Evolutionary conservation across 2,329 filamentous ascomycete genomes (phyloP).

Genomic region (Fusarium graminum): DNA sequence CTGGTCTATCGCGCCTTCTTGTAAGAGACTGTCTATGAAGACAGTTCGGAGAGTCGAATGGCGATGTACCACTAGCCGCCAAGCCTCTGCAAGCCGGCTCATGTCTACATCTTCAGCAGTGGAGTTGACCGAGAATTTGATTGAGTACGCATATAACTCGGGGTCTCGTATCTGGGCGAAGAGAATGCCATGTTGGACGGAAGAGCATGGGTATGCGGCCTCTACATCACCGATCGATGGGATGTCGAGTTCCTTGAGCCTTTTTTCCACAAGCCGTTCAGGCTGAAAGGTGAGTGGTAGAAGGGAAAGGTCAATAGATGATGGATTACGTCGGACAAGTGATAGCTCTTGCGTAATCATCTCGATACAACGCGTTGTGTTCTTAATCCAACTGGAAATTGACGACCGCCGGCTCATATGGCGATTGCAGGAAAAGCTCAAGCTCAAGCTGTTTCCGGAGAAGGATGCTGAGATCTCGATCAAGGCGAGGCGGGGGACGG

Average conservation of each 20-base stretch:
- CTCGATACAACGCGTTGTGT: not conserved
- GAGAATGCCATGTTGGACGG: slow-evolving; percentile 43
- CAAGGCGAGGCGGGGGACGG: slow-evolving; percentile 34
- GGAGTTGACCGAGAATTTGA: slow-evolving; percentile 24
- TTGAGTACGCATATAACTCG: slow-evolving; percentile 40
- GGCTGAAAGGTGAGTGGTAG: slow-evolving; percentile 21
- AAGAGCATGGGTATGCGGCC: slow-evolving; percentile 39
- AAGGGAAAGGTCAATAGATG: slow-evolving; percentile 10
- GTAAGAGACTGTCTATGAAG: slow-evolving; percentile 30
- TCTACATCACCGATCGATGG: slow-evolving; percentile 12
- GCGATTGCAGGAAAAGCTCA: slow-evolving; percentile 28
- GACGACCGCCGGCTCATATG: slow-evolving; percentile 13
- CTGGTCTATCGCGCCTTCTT: slow-evolving; percentile 34
- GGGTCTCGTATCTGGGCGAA: slow-evolving; percentile 39
- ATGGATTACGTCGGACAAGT: not conserved
- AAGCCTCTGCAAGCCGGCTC: slow-evolving; percentile 29
- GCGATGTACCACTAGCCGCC: slow-evolving; percentile 35
- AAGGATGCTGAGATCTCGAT: slow-evolving; percentile 37
- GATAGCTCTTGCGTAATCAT: not conserved
- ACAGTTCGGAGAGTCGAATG: slow-evolving; percentile 46
- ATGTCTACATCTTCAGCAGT: not conserved
- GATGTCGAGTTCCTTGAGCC: not conserved
- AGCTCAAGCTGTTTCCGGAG: not conserved
- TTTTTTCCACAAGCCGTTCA: not conserved
- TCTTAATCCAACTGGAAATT: slow-evolving; percentile 5